Conservation (phyloP, 768 basidiomycete genomes). For the Leccinum disarticulatum region DNA sequence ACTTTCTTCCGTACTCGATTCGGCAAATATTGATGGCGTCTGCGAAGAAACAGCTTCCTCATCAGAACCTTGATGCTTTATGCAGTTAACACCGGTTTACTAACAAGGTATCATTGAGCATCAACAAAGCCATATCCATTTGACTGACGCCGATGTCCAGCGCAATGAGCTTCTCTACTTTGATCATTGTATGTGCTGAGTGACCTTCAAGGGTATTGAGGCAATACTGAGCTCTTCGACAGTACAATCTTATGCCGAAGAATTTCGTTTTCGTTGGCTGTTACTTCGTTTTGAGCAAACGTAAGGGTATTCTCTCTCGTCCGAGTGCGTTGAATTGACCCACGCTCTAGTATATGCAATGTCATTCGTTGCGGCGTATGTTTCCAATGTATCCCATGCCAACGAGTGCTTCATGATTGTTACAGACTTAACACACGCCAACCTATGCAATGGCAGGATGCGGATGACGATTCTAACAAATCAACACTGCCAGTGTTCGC, state of each 20-base stretch:
- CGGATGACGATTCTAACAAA: slow-evolving; percentile 38
- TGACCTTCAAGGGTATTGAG: not conserved
- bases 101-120: slow-evolving; percentile 49
- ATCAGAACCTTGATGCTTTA: slow-evolving; percentile 55
- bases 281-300: slow-evolving; percentile 67
- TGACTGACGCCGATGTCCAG: slow-evolving; percentile 14
- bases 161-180: slow-evolving; percentile 42
- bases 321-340: slow-evolving; percentile 1
- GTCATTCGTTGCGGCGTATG: slow-evolving; percentile 65
- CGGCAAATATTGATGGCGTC: slow-evolving; percentile 7
- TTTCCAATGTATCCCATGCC: not conserved
- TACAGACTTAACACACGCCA: slow-evolving; percentile 61
- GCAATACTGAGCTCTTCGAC: not conserved
- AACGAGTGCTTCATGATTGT: slow-evolving; percentile 11
- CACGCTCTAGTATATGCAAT: slow-evolving; percentile 51
- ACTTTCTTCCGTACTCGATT: not conserved
- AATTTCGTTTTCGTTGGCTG: slow-evolving; percentile 61
- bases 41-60: slow-evolving; percentile 49
- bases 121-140: not conserved
- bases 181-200: slow-evolving; percentile 49
- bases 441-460: slow-evolving; percentile 51
- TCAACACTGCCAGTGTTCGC: not conserved
- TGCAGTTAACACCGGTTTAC: slow-evolving; percentile 60
- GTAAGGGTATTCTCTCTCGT: slow-evolving; percentile 39
- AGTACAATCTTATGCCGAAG: slow-evolving; percentile 56